Evolutionary conservation across 1,284 basidiomycete species (phyloP), one percentile per base, ranked within the genome.

Genomic region (Quambalaria eucalypti): DNA sequence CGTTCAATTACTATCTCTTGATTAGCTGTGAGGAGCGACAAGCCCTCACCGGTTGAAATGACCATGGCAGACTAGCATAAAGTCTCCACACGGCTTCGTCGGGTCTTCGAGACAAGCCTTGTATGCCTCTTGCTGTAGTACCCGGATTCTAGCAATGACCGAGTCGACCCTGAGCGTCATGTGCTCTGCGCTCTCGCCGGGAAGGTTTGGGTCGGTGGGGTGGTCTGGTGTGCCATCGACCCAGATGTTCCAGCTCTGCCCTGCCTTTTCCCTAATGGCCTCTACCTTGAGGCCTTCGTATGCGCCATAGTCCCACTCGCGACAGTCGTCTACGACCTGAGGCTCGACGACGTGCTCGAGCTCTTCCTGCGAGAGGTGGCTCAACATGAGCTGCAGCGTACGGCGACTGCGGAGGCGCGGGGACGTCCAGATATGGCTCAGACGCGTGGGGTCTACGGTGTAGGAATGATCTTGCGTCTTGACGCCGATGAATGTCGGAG

Each of bases 251-350:
- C 73, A 75, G 29, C 63, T 63, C 2, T 69, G 65, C 29, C 59
- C 57, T 30, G n/a, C n/a, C n/a, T 55, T 56, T 16, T 57, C 52
- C 28, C 63, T 60, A 31, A 74, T 74, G 51, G 67, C 48, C 25
- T 62, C 55, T 5, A 69, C 73, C 58, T 71, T 16, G 1, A 9
- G 21, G 9, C 72, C 72, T 31, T 75, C 71, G 56, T 71, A 73
- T 1, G 67, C 69, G 28, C 73, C 73, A 51, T 75, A 75, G 54
- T 74, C 70, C 73, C 73, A 75, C 49, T 75, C 73, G 21, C 70
- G 59, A 48, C 69, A 66, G 21, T 74, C 67, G 30, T 73, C 60
- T 2, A 58, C 21, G 23, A 66, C 54, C 39, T 66, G 59, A 0
- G 65, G 57, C 21, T 47, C 28, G 0, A 68, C 68, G 10, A 74